These are phyloP conservation scores for Exophiala lecanii-corni DNA, from an alignment of 2,329 filamentous ascomycete species.

Conservation along the genomic window DNA sequence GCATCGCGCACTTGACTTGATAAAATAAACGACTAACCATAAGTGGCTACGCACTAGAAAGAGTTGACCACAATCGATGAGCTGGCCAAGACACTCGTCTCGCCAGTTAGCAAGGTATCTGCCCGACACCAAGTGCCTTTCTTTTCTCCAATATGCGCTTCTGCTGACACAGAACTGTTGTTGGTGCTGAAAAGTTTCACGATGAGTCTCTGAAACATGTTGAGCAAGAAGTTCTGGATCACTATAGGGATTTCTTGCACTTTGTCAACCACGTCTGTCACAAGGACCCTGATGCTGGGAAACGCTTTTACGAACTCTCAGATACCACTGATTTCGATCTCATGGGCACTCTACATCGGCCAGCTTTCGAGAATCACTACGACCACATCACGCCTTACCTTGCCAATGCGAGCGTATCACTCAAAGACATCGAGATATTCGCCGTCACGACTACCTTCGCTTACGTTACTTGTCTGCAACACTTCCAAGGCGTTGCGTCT, in stretches of 20 bases:
- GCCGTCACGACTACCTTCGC: slow-evolving; percentile 2
- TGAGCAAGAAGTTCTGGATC: slow-evolving; percentile 3
- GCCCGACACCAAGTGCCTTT: too few relatives aligned
- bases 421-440: slow-evolving; percentile 4
- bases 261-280: slow-evolving; percentile 1
- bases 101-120: slow-evolving; percentile 3
- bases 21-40: too few relatives aligned
- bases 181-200: slow-evolving; percentile 1
- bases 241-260: slow-evolving; percentile 1
- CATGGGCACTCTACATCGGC: neutral
- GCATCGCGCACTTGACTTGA: too few relatives aligned
- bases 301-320: slow-evolving; percentile 1
- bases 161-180: too few relatives aligned
- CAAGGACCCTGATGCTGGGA: slow-evolving; percentile 3
- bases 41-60: too few relatives aligned
- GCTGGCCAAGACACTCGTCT: too few relatives aligned
- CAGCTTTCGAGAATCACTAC: slow-evolving; percentile 1
- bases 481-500: neutral
- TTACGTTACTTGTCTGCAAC: neutral
- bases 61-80: too few relatives aligned
- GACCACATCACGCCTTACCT: slow-evolving; percentile 4
- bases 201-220: slow-evolving; percentile 1
- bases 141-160: too few relatives aligned
- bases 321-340: slow-evolving; percentile 5
- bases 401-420: neutral